Percentiles rank a stretch among this genome's conserved stretches.
phyloP scores from a whole-genome alignment of 495 filamentous ascomycete genomes.

The Hapsidospora chrysogenum region DNA sequence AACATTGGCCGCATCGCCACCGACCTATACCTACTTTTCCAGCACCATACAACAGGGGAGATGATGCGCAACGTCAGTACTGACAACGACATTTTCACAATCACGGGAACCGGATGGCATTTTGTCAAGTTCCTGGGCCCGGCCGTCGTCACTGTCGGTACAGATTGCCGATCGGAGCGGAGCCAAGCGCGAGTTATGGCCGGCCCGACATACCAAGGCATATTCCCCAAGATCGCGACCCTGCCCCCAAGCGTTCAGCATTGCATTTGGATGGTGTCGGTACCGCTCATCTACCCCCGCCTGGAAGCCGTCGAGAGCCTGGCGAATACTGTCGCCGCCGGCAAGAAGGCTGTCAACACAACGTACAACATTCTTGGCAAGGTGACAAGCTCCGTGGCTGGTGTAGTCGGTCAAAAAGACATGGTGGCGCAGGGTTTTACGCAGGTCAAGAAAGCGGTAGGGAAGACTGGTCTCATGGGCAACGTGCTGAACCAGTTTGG shows the following conservation, averaged over 20 bases:
- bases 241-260: constrained; percentile 90
- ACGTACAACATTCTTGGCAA: constrained; percentile 92
- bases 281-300: constrained; percentile 81
- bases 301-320: constrained; percentile 81
- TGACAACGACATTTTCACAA: constrained; percentile 86
- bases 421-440: constrained; percentile 83
- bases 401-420: constrained; percentile 85
- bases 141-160: constrained; percentile 73
- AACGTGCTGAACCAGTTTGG: constrained; percentile 88
- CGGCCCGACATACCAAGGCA: constrained; percentile 88
- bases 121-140: constrained; percentile 94
- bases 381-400: constrained; percentile 81
- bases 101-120: constrained; percentile 94
- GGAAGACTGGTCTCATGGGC: constrained; percentile 88
- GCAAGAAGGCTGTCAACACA: constrained; percentile 88
- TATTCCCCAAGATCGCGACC: constrained; percentile 89
- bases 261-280: constrained; percentile 85
- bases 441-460: constrained; percentile 87
- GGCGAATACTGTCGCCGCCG: constrained; percentile 78
- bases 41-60: constrained; percentile 92
- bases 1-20: constrained; percentile 96
- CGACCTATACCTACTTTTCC: constrained; percentile 98
- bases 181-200: constrained; percentile 87
- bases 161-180: constrained; percentile 80
- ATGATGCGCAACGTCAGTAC: constrained; percentile 73